Evolutionary conservation across 2,329 filamentous ascomycete species (phyloP), one percentile per base, ranked within the genome.

Genomic region (Westerdykella aurantiaca): DNA sequence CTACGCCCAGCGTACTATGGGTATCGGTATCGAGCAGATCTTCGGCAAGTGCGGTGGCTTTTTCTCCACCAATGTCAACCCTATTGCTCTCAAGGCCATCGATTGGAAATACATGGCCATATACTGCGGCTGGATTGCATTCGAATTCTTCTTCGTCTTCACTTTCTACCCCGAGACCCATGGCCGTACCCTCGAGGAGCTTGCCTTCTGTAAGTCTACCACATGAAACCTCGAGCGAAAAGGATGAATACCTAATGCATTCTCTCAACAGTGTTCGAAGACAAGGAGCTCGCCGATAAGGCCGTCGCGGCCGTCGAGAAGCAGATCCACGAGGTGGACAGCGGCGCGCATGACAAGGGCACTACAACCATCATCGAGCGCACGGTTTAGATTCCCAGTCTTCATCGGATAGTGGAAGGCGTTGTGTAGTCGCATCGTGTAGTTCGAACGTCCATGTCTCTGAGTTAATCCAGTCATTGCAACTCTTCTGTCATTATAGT

Each of bases 111-210:
- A 76, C 31, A 77, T 79, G 49, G 71, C 77, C 35, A 75, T 77
- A 45, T 78, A 78, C 52, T 76, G 75, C 34, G 75, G 74, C 33
- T 79, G 72, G 55, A 79, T 79, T 51, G 71, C 71, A 9, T 70
- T 72, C 48, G 78, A 79, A 52, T 68, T 80, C 40, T 68, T 72
- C 1, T 70, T 75, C 10, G 71, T 77, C 42, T 81, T 77, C 66
- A 75, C 80, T 61, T 77, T 81, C 69, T 81, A 79, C 59, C 79
- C 78, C 0, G 79, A 82, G 61, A 82, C 78, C 10, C 76, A 78
- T 39, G 74, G 73, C 49, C 72, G 55, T 31, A 69, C 67, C 2
- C 57, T 66, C 25, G 83, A 86, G 63, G 83, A 86, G 60, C 80
- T 87, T 65, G 81, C 57, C 14, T 65, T 65, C 57, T 52, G 60